Evolutionary conservation across 2,329 filamentous ascomycete species (phyloP), one percentile per base, ranked within the genome.

Genomic region (Rasamsonia emersonii): DNA sequence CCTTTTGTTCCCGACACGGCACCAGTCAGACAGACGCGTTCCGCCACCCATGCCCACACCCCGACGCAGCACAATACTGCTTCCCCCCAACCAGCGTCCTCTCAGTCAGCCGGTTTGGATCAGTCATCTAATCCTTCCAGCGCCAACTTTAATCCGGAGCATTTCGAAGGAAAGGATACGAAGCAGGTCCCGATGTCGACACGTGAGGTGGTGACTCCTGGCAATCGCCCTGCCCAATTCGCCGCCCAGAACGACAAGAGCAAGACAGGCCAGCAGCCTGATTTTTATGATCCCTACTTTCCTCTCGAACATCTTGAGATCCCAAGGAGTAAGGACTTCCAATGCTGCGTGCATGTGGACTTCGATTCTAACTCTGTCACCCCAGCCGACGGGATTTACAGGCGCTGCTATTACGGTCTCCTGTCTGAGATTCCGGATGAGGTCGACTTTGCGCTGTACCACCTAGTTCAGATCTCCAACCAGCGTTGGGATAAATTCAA

Each of bases 401-500:
- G 89, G 29, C 79, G 88, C 25, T 93, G 86, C 41, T 71, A 93
- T 21, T 79, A 88, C 45, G 80, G 88, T 4, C 65, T 98, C 16
- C 82, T 83, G 40, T 94, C 86, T 9, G 76, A 77, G 2, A 75
- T 93, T 16, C 73, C 73, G 3, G 73, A 79, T 9, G 89, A 98
- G 53, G 82, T 95, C 48, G 79, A 85, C n/a, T 96, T 93, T 59
- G 89, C 86, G 0, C 67, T 96, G 8, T 86, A 93, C 47, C 89
- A 96, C 49, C 65, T 96, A 3, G 86, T 96, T 38, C 93, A 94
- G 54, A 95, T 96, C 17, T 95, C 88, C 0, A 91, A 81, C 51
- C 88, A 96, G 57, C 76, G 88, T 25, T 89, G 89, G 27, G 91
- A 96, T 54, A 94, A 94, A 58, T 95, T 93, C 61, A 82, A 85